Evolutionary conservation across 1,284 basidiomycete species (phyloP), one percentile per base, ranked within the genome.

Genomic region (Rhodotorula sp.): DNA sequence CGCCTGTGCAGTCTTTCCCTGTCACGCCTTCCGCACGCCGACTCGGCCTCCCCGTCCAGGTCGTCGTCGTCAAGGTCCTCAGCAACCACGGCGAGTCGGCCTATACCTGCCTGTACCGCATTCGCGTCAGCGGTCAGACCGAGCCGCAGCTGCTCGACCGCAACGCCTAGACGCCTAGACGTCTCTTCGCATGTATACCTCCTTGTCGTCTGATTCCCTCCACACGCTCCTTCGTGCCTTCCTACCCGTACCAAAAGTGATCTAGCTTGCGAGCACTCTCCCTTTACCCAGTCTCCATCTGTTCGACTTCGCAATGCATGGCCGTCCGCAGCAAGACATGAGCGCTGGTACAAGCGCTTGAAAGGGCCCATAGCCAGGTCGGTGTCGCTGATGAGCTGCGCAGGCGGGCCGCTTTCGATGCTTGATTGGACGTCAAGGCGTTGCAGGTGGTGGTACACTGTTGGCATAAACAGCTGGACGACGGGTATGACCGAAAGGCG

Each of bases 101-200:
- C 71, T 90, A 86, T 78, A 97, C 94, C 0, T 98, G 94, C 80
- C 79, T 98, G 47, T 98, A 98, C 80, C 86, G 94, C 62, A 85
- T 98, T 87, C 78, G 92, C 86, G 69, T 77, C 34, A 67, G 72
- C 31, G 72, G 72, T 1, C 54, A 54, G 50, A 70, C 68, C n/a
- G 62, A 51, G 30, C 47, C 54, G 26, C 58, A 64, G 67, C 51
- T 62, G 15, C 22, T 47, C 28, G 6, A 51, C 58, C 20, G 10
- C 50, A 5, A 3, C 26, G 4, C 24, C 34, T 4, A n/a, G 24
- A n/a, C 20, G 48, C 15, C 4, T n/a, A n/a, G n/a, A n/a, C n/a
- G n/a, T n/a, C 15, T 13, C 40, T 34, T 44, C 40, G 40, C 40
- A 15, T 13, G 40, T 44, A 44, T 44, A 44, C 40, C 40, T 44